Evolutionary conservation across 78 protist species (phyloP).

Genomic region (Dictyostelium citrinum): DNA sequence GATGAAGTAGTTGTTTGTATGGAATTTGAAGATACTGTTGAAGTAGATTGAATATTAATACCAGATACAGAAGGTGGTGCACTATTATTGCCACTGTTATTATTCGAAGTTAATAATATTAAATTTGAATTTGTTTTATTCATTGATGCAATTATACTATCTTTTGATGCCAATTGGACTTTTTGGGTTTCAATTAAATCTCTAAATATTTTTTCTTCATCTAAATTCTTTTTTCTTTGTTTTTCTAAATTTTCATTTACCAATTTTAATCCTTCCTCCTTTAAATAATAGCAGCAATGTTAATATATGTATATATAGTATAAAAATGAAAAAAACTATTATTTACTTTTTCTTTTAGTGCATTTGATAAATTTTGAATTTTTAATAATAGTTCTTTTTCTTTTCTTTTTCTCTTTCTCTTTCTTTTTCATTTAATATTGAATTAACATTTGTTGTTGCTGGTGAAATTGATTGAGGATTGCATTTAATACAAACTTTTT

Average conservation of each 20-base stretch:
- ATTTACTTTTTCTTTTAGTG: not conserved
- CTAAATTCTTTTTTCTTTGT: slow-evolving; percentile 15
- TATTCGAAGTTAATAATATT: not conserved
- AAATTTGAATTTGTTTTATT: not conserved
- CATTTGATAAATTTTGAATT: slow-evolving; percentile 8
- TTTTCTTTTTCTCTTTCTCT: not conserved
- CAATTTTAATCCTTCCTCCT: not conserved
- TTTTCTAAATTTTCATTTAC: not conserved
- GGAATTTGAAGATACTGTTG: too few species aligned
- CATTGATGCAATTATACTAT: not conserved
- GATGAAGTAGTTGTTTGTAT: not conserved
- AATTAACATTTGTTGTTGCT: not conserved
- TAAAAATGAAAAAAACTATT: not conserved
- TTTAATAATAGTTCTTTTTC: slow-evolving; percentile 9
- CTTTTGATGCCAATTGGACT: slow-evolving; percentile 16
- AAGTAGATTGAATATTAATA: not conserved
- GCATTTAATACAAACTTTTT: slow-evolving; percentile 27
- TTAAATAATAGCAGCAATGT: not conserved
- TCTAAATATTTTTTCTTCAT: slow-evolving; percentile 8
- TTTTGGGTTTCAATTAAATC: slow-evolving; percentile 17
- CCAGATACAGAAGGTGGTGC: not conserved
- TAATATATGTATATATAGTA: not conserved
- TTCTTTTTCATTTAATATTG: not conserved
- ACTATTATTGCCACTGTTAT: not conserved
- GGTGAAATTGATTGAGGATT: not conserved